Evolutionary conservation across 2,329 filamentous ascomycete species (phyloP).

Genomic region (Drechslerella dactyloides): DNA sequence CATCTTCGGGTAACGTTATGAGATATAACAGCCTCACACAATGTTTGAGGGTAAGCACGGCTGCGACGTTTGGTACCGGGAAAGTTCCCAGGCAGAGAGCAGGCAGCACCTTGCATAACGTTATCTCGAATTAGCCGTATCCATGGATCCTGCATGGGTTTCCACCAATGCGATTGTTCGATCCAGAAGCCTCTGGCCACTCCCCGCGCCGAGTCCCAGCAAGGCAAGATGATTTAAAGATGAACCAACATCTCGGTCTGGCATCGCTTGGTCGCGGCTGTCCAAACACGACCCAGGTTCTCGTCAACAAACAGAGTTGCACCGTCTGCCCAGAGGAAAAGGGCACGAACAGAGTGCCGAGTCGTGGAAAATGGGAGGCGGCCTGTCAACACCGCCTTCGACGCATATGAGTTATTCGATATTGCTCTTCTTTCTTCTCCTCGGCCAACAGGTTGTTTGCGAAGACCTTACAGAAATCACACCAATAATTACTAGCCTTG

Average conservation of each 20-base stretch:
- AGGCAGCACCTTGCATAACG: neutral
- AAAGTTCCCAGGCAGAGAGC: neutral
- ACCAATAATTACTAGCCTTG: conserved; percentile 31
- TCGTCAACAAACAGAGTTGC: too few relatives aligned
- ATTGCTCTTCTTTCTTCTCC: conserved; percentile 3
- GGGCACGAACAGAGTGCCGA: too few relatives aligned
- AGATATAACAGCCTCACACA: neutral
- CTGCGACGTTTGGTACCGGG: neutral
- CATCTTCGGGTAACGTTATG: neutral
- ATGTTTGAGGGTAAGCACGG: neutral
- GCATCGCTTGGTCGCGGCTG: too few relatives aligned
- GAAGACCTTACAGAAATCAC: conserved; percentile 22
- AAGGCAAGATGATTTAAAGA: too few relatives aligned
- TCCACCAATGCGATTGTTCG: neutral
- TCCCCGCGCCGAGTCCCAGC: too few relatives aligned
- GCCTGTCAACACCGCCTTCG: too few relatives aligned
- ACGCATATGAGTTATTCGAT: neutral
- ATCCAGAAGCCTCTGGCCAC: neutral
- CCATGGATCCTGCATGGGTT: neutral
- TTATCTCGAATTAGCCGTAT: conserved; percentile 1
- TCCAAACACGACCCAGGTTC: too few relatives aligned
- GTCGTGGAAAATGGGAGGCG: too few relatives aligned
- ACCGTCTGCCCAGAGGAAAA: too few relatives aligned
- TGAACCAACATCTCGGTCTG: too few relatives aligned
- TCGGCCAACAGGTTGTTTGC: neutral